Conservation (phyloP, 805 yeast genomes). For the Kodamaea kaohsiungensis region DNA sequence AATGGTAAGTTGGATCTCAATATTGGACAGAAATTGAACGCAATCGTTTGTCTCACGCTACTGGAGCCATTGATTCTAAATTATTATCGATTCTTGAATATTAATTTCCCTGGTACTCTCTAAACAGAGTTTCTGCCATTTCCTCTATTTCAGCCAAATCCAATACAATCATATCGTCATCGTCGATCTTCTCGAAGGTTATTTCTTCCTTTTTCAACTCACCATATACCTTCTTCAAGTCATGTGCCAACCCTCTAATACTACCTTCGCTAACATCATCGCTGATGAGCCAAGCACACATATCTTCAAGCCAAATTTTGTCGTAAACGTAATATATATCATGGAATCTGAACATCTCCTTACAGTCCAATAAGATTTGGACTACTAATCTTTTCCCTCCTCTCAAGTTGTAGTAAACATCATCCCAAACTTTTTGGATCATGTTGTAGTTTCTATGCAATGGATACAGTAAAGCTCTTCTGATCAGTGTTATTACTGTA, state of each 20-base stretch:
- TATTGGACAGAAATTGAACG: too few species aligned
- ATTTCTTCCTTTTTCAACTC: conserved; percentile 46
- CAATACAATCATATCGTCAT: conserved; percentile 43
- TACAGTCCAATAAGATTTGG: conserved; percentile 55
- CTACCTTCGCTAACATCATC: conserved; percentile 60
- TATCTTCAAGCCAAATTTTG: conserved; percentile 72
- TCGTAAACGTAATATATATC: conserved; percentile 85
- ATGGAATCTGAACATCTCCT: conserved; percentile 78
- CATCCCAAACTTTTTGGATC: conserved; percentile 67
- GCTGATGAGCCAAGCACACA: conserved; percentile 70
- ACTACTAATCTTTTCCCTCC: conserved; percentile 71
- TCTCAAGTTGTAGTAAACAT: conserved; percentile 61
- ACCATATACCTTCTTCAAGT: conserved; percentile 48
- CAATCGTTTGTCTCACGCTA: too few species aligned
- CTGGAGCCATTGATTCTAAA: too few species aligned
- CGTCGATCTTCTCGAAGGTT: conserved; percentile 52
- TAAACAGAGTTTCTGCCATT: conserved; percentile 48
- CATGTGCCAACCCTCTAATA: conserved; percentile 66
- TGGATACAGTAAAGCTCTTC: conserved; percentile 80
- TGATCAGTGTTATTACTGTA: conserved; percentile 57
- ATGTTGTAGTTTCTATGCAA: conserved; percentile 71
- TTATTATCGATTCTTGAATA: too few species aligned
- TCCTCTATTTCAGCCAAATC: conserved; percentile 58
- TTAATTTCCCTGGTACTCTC: conserved; percentile 12
- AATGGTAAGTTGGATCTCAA: too few species aligned